A percentile compares a stretch with the other conserved stretches of the same genome.
phyloP scores from a whole-genome alignment of 768 basidiomycete genomes.

The Mycena vulgaris region DNA sequence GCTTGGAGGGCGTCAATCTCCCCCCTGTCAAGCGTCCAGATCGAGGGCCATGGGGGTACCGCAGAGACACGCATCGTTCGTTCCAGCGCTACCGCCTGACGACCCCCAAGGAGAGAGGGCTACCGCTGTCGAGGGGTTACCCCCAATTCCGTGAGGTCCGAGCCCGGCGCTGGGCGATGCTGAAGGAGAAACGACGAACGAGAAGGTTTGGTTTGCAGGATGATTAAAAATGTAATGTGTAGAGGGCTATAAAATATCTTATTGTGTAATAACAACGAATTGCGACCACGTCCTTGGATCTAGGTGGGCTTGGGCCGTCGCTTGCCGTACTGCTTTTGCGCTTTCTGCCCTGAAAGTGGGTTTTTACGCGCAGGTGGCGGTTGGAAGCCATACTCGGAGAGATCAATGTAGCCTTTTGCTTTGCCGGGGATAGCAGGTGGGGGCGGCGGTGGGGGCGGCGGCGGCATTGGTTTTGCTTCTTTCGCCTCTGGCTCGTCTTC shows the following conservation, averaged over 20 bases:
- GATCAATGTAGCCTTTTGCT: constrained; percentile 21
- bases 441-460: neutral
- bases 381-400: constrained; percentile 1
- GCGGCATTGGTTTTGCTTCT: neutral
- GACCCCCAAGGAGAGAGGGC: constrained; percentile 27
- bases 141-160: constrained; percentile 5
- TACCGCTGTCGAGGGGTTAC: constrained; percentile 26
- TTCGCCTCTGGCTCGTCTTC: constrained; percentile 22
- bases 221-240: neutral
- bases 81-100: constrained; percentile 18
- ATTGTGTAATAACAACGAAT: constrained; percentile 13
- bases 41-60: constrained; percentile 8
- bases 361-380: constrained; percentile 17
- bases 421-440: neutral
- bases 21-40: constrained; percentile 9
- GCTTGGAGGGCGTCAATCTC: constrained; percentile 13
- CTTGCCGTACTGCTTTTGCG: constrained; percentile 16
- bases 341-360: constrained; percentile 14
- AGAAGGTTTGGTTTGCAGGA: neutral
- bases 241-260: neutral
- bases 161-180: neutral
- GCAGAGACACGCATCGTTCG: neutral
- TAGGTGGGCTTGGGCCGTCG: neutral
- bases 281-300: too few species aligned
- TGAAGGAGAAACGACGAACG: neutral